Evolutionary conservation across 2,329 filamentous ascomycete genomes (phyloP).

Genomic region (Penicillium sp.): DNA sequence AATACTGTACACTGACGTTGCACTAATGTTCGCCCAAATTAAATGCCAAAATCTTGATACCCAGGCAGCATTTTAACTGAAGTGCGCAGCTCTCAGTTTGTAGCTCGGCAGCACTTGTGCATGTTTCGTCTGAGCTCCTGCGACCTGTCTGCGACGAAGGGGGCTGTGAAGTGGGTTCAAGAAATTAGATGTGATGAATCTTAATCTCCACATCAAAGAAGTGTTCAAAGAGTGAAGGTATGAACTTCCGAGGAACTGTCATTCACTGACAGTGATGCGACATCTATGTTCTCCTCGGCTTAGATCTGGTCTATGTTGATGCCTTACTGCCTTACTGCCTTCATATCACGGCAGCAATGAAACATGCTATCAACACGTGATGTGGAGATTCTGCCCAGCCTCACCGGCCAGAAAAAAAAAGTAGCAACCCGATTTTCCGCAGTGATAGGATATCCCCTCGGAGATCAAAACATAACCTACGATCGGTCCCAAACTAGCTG

Average conservation of each 20-base stretch:
- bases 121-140: not conserved
- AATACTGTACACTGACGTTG: not conserved
- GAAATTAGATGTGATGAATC: not conserved
- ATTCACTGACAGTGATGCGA: not conserved
- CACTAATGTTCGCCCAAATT: not conserved
- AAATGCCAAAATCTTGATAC: not conserved
- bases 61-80: not conserved
- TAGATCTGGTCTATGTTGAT: not conserved
- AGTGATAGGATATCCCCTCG: slow-evolving; percentile 27
- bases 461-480: slow-evolving; percentile 34
- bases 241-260: not conserved
- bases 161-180: not conserved
- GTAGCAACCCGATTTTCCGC: slow-evolving; percentile 33
- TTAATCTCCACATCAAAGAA: not conserved
- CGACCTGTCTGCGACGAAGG: not conserved
- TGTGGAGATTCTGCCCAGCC: slow-evolving; percentile 35
- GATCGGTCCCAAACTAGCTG: slow-evolving; percentile 14
- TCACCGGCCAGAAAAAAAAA: slow-evolving; percentile 39
- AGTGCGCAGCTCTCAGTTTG: not conserved
- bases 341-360: slow-evolving; percentile 16
- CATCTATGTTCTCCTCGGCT: not conserved
- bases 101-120: not conserved
- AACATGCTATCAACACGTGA: slow-evolving; percentile 41
- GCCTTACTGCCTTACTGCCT: not conserved
- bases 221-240: not conserved